Evolutionary conservation across 2,329 filamentous ascomycete species (phyloP), one percentile per base, ranked within the genome.

Genomic region (Penicillium oxalicum): DNA sequence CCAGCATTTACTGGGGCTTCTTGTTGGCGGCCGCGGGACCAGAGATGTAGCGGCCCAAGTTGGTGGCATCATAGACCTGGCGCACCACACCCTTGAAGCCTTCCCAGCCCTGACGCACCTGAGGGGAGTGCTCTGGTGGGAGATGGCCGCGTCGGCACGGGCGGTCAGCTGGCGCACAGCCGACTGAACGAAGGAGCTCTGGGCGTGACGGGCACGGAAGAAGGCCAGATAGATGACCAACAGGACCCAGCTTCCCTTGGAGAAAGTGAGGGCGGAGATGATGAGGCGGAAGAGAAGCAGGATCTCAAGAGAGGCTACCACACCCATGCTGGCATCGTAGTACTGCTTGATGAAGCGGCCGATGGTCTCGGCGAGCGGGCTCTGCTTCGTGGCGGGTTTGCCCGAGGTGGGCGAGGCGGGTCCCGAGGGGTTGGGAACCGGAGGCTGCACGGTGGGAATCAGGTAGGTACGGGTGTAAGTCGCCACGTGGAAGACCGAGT

Each of bases 401-500:
- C 42, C 42, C 24, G 72, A 78, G 45, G 78, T 73, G 44, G 77
- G 75, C 37, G 79, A 76, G 35, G 80, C 71, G 11, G 80, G 67
- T 33, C 79, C 71, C 33, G 75, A 63, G 55, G 75, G 68, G 41
- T 45, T 56, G 40, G 66, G 65, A 57, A 78, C 76, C 51, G 83
- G 79, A 12, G 90, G 88, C 63, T 86, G 79, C 62, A 98, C 67
- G 55, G 88, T 89, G 52, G 93, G 93, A 62, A 98, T 87, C 57
- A 98, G 74, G 76, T 95, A 95, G 69, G 87, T 87, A 70, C 93
- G 90, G 58, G 87, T 88, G 75, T 98, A 98, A 57, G 93, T 97
- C 53, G 91, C 88, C 60, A 97, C 90, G 75, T 98, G 93, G 84
- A 98, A 98, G 72, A 97, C 74, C 50, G 91, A 97, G 81, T 97